Conservation (phyloP, 176 grass and related monocot species). For the Bolboschoenus planiculmis region DNA sequence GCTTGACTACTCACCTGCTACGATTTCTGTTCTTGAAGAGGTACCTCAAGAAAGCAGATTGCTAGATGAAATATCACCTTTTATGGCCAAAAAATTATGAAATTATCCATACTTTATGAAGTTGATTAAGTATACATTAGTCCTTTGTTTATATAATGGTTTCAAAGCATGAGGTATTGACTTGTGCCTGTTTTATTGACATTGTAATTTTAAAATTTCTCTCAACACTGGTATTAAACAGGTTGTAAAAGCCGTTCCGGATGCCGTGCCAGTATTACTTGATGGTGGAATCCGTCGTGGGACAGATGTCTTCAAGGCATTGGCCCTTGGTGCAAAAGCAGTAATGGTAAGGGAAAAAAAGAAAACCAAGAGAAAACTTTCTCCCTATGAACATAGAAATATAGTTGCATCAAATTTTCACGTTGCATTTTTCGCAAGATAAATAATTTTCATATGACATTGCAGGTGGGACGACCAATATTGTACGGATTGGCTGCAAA, state of each 20-base stretch:
- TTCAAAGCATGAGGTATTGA: neutral
- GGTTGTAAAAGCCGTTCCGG: conserved; percentile 68
- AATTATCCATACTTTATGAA: neutral
- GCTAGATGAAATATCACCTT: neutral
- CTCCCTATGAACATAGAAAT: neutral
- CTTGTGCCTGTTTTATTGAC: neutral
- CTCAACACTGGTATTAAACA: neutral
- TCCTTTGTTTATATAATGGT: neutral
- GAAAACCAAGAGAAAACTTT: neutral
- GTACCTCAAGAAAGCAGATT: conserved; percentile 22
- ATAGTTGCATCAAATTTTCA: neutral
- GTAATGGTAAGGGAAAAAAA: conserved; percentile 44
- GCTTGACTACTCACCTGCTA: conserved; percentile 68
- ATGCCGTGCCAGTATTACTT: conserved; percentile 63
- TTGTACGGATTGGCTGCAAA: conserved; percentile 65
- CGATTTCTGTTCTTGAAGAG: conserved; percentile 70
- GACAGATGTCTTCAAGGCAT: conserved; percentile 74
- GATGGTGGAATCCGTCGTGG: conserved; percentile 78
- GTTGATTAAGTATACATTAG: neutral
- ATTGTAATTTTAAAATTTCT: neutral
- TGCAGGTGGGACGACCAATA: conserved; percentile 67
- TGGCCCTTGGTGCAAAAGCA: conserved; percentile 63
- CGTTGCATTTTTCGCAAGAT: neutral
- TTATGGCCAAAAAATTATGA: neutral
- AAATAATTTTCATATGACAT: neutral